Evolutionary conservation across 805 yeast species (phyloP), one percentile per base, ranked within the genome.

Genomic region (Ogataea zsoltii): DNA sequence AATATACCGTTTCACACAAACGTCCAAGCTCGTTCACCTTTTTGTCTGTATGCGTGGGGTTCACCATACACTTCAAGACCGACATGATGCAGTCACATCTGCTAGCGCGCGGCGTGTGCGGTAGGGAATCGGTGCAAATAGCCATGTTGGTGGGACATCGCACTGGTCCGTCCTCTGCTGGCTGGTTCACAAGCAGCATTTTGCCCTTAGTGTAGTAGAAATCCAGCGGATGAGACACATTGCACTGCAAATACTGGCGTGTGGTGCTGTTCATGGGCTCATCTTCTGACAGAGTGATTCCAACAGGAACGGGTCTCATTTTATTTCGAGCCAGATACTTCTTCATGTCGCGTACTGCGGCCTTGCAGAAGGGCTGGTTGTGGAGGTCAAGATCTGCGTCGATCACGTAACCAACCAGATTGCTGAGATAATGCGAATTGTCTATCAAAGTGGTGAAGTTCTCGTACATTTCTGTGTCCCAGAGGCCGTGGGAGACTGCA

Each of bases 381-480:
- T 84, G 84, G 7, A 95, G 71, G 41, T 86, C 78, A 36, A 86
- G 94, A 71, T 88, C 95, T 65, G 88, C 87, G 37, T 96, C 96
- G 19, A 96, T 96, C 65, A 88, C 87, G 74, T 85, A 88, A 0
- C 97, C 97, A 55, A 91, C 71, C n/a, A 88, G 75, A 67, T 88
- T 88, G 28, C 80, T 61, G 70, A 85, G 85, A 56, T 74, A 71
- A 44, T 80, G 76, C 65, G 88, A 75, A 46, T 77, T 70, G 66
- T 90, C 96, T 41, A 90, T 80, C 17, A 88, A 92, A 17, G 75
- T 69, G 39, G 84, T 82, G 71, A 89, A 91, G 57, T 95, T 77
- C 50, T 77, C 69, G 67, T 76, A 84, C 42, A 84, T 5, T 38
- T 49, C 71, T 45, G 51, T 69, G 33, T 54, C 52, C 63, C 63